Evolutionary conservation across 2,329 filamentous ascomycete genomes (phyloP).

Genomic region (Aspergillus vadensis): DNA sequence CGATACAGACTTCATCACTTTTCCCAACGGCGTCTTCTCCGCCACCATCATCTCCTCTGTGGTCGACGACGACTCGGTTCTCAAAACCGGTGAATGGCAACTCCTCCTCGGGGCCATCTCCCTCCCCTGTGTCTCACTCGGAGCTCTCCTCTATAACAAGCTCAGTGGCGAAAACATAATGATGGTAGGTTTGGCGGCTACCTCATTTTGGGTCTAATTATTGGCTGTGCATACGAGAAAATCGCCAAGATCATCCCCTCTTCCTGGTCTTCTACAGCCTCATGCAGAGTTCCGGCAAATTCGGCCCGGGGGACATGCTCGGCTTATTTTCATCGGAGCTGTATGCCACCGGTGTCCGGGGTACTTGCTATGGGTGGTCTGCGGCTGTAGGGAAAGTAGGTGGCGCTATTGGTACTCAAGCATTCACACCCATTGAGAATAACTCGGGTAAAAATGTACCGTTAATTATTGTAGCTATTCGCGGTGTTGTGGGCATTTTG

Average conservation of each 20-base stretch:
- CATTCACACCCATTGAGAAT: background rate
- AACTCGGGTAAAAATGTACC: background rate
- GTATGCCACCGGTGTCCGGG: background rate
- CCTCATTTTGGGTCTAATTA: constrained; percentile 3
- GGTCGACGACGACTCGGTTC: background rate
- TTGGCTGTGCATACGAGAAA: constrained; percentile 5
- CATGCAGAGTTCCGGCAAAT: constrained; percentile 3
- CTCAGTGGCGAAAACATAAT: constrained; percentile 3
- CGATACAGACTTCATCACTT: background rate
- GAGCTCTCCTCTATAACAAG: background rate
- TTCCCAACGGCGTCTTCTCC: constrained; percentile 9
- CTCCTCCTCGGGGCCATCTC: constrained; percentile 4
- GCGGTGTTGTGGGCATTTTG: background rate
- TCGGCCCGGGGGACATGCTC: background rate
- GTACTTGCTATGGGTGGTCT: constrained; percentile 2
- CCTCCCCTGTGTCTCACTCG: constrained; percentile 2
- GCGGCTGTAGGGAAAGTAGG: constrained; percentile 3
- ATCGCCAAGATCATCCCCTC: constrained; percentile 5
- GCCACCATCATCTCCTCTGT: constrained; percentile 6
- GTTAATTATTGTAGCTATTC: constrained; percentile 5
- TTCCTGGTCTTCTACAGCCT: constrained; percentile 6
- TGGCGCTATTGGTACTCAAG: constrained; percentile 3
- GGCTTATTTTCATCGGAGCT: background rate
- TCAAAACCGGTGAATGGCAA: constrained; percentile 7
- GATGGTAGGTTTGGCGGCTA: constrained; percentile 7